Conservation (phyloP, 192 early-diverging fungal species). For the Gorgonomyces haynaldii region DNA sequence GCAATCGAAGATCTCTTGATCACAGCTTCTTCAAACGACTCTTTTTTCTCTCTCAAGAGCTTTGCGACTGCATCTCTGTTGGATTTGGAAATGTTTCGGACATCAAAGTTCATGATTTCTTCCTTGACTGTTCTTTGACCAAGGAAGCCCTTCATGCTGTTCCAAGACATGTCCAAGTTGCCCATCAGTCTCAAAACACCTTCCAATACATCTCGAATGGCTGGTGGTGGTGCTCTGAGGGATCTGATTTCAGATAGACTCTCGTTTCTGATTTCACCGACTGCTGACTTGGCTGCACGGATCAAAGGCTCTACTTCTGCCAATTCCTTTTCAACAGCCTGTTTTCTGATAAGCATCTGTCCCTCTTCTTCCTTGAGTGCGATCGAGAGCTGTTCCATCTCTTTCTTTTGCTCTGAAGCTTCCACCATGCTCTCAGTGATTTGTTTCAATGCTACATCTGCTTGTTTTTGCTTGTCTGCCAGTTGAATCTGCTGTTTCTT, state of each 20-base stretch:
- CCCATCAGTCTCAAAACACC: conserved; percentile 50
- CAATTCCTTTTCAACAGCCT: conserved; percentile 43
- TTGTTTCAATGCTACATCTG: conserved; percentile 44
- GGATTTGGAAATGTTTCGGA: conserved; percentile 30
- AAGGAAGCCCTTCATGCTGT: conserved; percentile 55
- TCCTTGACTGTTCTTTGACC: conserved; percentile 53
- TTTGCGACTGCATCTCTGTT: conserved; percentile 38
- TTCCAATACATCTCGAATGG: conserved; percentile 51
- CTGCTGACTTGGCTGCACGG: conserved; percentile 35
- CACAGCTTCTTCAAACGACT: conserved; percentile 47
- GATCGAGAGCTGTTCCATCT: conserved; percentile 39
- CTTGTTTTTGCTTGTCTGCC: conserved; percentile 41
- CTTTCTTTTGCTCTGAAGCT: conserved; percentile 48
- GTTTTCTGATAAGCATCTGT: conserved; percentile 30
- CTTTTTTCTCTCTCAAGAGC: conserved; percentile 37
- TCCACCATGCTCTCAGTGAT: conserved; percentile 53
- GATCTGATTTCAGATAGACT: conserved; percentile 49
- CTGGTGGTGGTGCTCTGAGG: conserved; percentile 48
- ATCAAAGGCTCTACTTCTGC: conserved; percentile 47
- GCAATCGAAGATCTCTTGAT: conserved; percentile 42
- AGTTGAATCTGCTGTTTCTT: conserved; percentile 32
- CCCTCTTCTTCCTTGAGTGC: conserved; percentile 42
- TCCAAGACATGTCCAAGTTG: conserved; percentile 54
- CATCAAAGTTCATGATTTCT: conserved; percentile 55
- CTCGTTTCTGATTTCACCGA: conserved; percentile 47